Evolutionary conservation across 2,329 filamentous ascomycete genomes (phyloP).

Genomic region (Calonectria leucothoes): DNA sequence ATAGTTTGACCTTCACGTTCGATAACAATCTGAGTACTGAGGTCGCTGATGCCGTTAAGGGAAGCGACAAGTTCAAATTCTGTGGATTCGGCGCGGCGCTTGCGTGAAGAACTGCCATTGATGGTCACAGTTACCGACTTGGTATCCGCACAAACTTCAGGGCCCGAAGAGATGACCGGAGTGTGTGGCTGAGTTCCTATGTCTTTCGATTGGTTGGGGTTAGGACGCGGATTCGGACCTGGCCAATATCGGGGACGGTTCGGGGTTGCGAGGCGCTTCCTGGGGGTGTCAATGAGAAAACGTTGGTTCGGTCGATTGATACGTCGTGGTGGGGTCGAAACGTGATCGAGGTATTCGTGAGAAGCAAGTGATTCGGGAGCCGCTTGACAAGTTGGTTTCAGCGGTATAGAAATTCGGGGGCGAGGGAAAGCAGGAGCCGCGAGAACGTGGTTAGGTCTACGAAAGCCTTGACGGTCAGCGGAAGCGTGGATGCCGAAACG

Average conservation of each 20-base stretch:
- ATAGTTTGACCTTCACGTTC: constrained; percentile 30
- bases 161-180: not conserved
- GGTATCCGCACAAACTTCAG: not conserved
- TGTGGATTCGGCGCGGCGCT: constrained; percentile 44
- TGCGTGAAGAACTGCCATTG: constrained; percentile 45
- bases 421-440: constrained; percentile 1
- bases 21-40: constrained; percentile 27
- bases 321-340: constrained; percentile 25
- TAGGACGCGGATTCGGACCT: not conserved
- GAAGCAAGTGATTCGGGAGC: not conserved
- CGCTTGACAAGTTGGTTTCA: not conserved
- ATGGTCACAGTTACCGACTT: constrained; percentile 28
- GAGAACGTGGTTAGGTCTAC: not conserved
- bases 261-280: constrained; percentile 18
- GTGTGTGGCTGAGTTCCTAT: not conserved
- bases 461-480: constrained; percentile 12
- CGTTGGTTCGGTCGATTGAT: constrained; percentile 24
- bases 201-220: not conserved
- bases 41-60: constrained; percentile 29
- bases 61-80: constrained; percentile 47
- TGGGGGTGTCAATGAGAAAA: constrained; percentile 29
- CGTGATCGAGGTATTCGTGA: constrained; percentile 12
- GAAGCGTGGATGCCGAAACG: not conserved
- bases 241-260: not conserved
- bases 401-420: not conserved